Evolutionary conservation across 23 red algal genomes (phyloP).

Genomic region (Porphyridium purpureum): DNA sequence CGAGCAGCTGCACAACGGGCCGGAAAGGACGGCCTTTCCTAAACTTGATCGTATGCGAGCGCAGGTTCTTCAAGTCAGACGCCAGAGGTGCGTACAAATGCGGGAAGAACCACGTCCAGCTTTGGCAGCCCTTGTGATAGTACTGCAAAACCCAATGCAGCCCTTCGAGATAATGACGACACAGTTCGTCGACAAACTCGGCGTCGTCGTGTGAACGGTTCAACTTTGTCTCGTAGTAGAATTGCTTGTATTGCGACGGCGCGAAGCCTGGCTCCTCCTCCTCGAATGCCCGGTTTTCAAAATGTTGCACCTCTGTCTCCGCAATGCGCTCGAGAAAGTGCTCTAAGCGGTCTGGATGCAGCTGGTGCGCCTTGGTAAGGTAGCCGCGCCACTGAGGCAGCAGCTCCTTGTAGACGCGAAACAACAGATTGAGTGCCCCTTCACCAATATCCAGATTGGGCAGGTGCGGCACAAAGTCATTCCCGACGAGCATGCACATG

Average conservation of each 20-base stretch:
- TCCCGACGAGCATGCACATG: conserved; percentile 87
- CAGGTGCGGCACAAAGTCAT: conserved; percentile 94
- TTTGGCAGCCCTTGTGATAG: conserved; percentile 83
- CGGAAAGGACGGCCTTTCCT: conserved; percentile 73
- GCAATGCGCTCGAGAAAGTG: conserved; percentile 45
- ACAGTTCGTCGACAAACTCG: conserved; percentile 24
- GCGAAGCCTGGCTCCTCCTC: conserved; percentile 47
- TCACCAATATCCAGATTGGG: conserved; percentile 78
- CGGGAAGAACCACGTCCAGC: conserved; percentile 95
- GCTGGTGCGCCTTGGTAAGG: conserved; percentile 47
- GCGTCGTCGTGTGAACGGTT: conserved; percentile 23
- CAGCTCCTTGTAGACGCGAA: conserved; percentile 80
- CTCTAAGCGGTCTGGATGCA: conserved; percentile 79
- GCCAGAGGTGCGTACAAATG: conserved; percentile 76
- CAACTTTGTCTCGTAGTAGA: conserved; percentile 70
- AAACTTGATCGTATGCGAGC: conserved; percentile 31
- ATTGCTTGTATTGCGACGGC: conserved; percentile 12
- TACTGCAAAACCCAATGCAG: conserved; percentile 96
- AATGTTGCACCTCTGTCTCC: conserved; percentile 66
- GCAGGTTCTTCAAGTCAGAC: conserved; percentile 50
- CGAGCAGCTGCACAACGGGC: conserved; percentile 79
- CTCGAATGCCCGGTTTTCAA: conserved; percentile 46
- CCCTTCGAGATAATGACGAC: conserved; percentile 66
- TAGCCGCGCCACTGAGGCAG: conserved; percentile 76
- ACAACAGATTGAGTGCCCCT: conserved; percentile 84